Evolutionary conservation across 2,329 filamentous ascomycete species (phyloP).

Genomic region (Beauveria sp.): DNA sequence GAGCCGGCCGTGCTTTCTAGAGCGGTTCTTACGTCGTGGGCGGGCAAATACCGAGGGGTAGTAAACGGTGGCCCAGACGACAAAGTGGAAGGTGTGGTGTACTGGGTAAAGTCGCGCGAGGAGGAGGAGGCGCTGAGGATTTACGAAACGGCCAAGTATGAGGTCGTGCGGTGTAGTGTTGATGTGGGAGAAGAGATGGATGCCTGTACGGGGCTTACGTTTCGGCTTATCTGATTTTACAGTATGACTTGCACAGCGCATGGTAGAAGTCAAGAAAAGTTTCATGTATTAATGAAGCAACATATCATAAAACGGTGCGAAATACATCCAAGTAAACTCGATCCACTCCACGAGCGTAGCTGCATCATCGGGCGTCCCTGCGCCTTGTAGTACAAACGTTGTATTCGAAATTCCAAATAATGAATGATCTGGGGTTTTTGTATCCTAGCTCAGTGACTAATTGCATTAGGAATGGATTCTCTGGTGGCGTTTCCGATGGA

Average conservation of each 20-base stretch:
- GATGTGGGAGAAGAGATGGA: not conserved
- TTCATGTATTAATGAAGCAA: too few species aligned
- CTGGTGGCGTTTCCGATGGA: not conserved
- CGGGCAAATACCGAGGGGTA: constrained; percentile 30
- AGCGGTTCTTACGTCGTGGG: constrained; percentile 27
- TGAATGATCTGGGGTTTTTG: too few species aligned
- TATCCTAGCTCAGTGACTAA: not conserved
- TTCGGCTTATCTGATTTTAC: not conserved
- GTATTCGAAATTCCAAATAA: too few species aligned
- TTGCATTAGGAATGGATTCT: not conserved
- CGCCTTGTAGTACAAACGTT: too few species aligned
- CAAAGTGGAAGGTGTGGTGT: not conserved
- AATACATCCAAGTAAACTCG: too few species aligned
- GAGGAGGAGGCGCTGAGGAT: not conserved
- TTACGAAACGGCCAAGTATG: constrained; percentile 1
- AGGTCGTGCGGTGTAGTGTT: not conserved
- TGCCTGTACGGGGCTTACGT: not conserved
- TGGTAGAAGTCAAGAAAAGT: not conserved
- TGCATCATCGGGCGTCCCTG: too few species aligned
- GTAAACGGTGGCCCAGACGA: constrained; percentile 20
- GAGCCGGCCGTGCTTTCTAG: constrained; percentile 22
- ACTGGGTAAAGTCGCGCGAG: not conserved
- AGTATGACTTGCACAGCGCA: too few species aligned
- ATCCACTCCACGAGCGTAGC: too few species aligned
- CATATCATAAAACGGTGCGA: too few species aligned